Base-by-base conservation (phyloP, 805 yeast species). In the Sugiyamaella mastotermitis region DNA sequence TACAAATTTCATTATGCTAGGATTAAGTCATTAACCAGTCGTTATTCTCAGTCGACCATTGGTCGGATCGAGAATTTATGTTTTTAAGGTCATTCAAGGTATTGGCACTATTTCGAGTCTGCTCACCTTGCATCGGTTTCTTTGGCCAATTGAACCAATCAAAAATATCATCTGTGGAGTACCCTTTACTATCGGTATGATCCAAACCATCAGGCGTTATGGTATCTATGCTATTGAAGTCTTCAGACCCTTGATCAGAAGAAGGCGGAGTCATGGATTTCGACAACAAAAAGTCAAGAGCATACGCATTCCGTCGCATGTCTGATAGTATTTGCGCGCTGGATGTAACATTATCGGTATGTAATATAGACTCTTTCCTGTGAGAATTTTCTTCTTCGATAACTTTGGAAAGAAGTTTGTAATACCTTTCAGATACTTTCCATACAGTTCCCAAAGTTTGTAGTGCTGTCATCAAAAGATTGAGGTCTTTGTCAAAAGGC, bases 141-240 rank as follows among this genome's bases (percentile, higher is more conserved):
- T n/a, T n/a, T 4, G 52, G 53, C 53, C 55, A 50, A 31, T 45
- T 49, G 35, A 50, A 50, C 52, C 51, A 50, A 14, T 47, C 53
- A 31, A 50, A 50, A 18, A 49, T 45, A 31, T 42, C 47, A 17
- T 24, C 32, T 8, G 31, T 21, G 16, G 20, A 22, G 19, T 31
- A 33, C 15, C 37, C 37, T 5, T 33, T 27, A 27, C 14, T 13
- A 27, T 27, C 6, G 30, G 14, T 10, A 7, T 27, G 30, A 27
- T 27, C 30, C 30, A 27, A 11, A 6, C 14, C 30, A 27, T 27
- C 30, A 27, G 30, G 14, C 14, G 9, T 27, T 13, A 27, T 27
- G 18, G 17, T 27, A 11, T 27, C 30, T 23, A 10, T 23, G 26
- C 26, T 23, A 23, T 10, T 27, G 9, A 14, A 7, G 10, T 25